Percentiles rank a stretch among this genome's conserved stretches.
phyloP scores from a whole-genome alignment of 2,329 filamentous ascomycete species.

The Berkeleyomyces rouxiae region DNA sequence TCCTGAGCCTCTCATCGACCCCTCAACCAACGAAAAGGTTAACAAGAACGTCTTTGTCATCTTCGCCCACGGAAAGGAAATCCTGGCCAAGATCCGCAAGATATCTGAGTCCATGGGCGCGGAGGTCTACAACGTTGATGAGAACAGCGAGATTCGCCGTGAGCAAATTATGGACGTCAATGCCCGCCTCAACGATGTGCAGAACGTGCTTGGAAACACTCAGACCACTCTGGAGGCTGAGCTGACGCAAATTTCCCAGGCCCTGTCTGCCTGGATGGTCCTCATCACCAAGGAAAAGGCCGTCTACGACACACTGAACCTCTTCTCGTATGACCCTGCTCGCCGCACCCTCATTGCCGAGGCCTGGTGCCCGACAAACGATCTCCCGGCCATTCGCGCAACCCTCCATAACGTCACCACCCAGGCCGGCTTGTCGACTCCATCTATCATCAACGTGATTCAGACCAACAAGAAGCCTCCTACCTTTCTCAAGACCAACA shows the following conservation, averaged over 20 bases:
- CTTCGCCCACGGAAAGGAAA: conserved; percentile 96
- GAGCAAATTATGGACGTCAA: conserved; percentile 98
- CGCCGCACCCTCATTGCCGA: conserved; percentile 94
- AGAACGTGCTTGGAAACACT: conserved; percentile 85
- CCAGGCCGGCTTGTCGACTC: conserved; percentile 85
- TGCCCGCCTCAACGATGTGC: conserved; percentile 74
- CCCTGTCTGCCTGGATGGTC: conserved; percentile 91
- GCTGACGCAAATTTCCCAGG: conserved; percentile 82
- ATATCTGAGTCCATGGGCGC: conserved; percentile 96
- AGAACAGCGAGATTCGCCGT: conserved; percentile 85
- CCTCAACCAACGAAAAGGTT: conserved; percentile 76
- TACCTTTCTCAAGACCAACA: conserved; percentile 95
- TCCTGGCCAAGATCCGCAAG: conserved; percentile 96
- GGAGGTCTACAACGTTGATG: conserved; percentile 89
- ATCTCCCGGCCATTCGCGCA: conserved; percentile 73
- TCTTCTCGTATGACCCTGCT: conserved; percentile 91
- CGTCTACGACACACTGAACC: conserved; percentile 86
- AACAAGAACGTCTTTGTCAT: conserved; percentile 99
- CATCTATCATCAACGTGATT: conserved; percentile 97
- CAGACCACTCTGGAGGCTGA: conserved; percentile 88
- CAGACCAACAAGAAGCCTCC: conserved; percentile 93
- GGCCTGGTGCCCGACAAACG: conserved; percentile 91
- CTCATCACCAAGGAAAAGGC: conserved; percentile 97
- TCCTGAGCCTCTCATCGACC: conserved; percentile 78
- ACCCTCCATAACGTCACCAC: conserved; percentile 95